Base-by-base conservation (phyloP, 305 asterid species). In the Solanum hybrid region DNA sequence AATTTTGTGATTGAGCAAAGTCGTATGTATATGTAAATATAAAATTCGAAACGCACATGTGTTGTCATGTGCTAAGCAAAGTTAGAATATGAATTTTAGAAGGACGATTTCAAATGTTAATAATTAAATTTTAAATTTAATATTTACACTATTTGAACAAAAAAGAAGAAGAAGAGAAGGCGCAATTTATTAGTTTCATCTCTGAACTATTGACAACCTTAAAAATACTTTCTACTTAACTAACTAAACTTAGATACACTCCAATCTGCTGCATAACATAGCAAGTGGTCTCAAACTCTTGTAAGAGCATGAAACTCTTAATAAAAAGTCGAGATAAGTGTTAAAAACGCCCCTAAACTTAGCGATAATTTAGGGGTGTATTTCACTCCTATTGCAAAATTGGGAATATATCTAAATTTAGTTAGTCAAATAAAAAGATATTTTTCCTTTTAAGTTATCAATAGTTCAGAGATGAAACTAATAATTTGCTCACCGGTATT, bases 401-500 rank as follows among this genome's bases (percentile, higher is more conserved):
- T 8, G 12, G n/a, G 67, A 51, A 51, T 51, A 16, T 0, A 51
- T 51, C 0, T 51, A 51, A 51, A 16, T 51, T 51, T 51, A 51
- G 4, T 51, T 51, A 51, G n/a, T 16, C 67, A 51, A 51, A 16
- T 51, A 51, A 51, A 51, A 7, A 20, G 11, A 20, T 61, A 0
- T 61, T 20, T 61, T 20, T 61, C 0, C n/a, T n/a, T n/a, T n/a
- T n/a, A 57, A 22, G 28, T 22, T 64, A 64, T 64, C 26, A 22
- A 64, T 64, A 22, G 6, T 64, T 64, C 28, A 64, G 12, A 64
- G 5, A 22, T 64, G 5, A 64, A 64, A 64, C 73, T 64, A 64
- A 64, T 64, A 64, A 64, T 64, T 64, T 64, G 0, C 0, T 8
- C 73, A 0, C 5, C 2, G 2, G 0, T 75, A 75, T 18, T 75